A percentile compares a stretch with the other conserved stretches of the same genome.
These are phyloP conservation scores for Syzygium aromaticum DNA, from an alignment of 345 rosid species.

Conservation along the genomic window DNA sequence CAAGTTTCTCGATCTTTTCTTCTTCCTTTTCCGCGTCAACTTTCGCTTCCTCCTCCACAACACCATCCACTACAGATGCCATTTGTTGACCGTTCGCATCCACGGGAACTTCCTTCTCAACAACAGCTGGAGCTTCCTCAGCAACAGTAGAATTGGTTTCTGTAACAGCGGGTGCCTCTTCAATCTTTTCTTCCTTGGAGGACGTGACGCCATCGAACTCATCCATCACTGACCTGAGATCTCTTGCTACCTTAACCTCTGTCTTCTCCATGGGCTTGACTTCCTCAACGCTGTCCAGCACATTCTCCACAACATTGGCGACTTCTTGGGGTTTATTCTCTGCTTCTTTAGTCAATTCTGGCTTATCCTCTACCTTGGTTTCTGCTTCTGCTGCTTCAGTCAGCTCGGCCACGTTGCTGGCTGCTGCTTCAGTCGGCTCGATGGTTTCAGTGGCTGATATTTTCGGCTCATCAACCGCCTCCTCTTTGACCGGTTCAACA, in stretches of 20 bases:
- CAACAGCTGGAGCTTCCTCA: neutral
- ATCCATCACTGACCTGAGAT: neutral
- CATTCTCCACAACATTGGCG: neutral
- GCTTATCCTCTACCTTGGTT: neutral
- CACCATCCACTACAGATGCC: neutral
- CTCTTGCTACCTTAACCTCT: neutral
- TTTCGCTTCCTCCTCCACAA: neutral
- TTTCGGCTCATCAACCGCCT: neutral
- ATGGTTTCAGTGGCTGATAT: neutral
- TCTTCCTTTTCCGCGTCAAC: neutral
- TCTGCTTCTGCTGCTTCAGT: neutral
- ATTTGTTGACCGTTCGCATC: neutral
- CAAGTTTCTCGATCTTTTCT: neutral
- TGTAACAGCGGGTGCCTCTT: neutral
- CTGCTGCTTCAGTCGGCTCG: neutral
- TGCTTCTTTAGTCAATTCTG: constrained; percentile 1
- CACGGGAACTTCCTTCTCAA: neutral
- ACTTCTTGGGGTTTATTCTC: neutral
- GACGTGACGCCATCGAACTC: neutral
- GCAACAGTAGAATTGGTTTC: neutral
- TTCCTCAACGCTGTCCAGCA: neutral
- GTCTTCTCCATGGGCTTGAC: neutral
- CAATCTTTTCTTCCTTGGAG: neutral
- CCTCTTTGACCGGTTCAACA: neutral
- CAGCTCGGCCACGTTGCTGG: neutral